Conservation (phyloP, 2,329 filamentous ascomycete species). For the Alternaria metachromatica region DNA sequence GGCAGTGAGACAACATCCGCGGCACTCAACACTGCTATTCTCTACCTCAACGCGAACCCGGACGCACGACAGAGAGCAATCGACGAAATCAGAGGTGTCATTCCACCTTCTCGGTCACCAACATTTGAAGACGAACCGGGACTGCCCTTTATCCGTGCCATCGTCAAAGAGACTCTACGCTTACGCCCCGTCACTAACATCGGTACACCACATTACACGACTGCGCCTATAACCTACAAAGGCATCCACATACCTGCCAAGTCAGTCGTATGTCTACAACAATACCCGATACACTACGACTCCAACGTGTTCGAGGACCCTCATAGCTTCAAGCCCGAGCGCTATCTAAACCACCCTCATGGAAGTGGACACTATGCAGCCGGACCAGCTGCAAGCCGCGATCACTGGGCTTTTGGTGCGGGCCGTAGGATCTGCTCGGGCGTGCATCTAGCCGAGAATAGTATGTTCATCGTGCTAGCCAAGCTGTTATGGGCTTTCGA, state of each 20-base stretch:
- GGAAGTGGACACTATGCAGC: conserved; percentile 44
- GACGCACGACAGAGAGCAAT: conserved; percentile 25
- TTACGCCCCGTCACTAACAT: conserved; percentile 45
- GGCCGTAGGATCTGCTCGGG: conserved; percentile 54
- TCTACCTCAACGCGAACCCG: conserved; percentile 39
- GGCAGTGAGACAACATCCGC: conserved; percentile 50
- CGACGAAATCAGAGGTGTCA: conserved; percentile 29
- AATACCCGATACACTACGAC: conserved; percentile 48
- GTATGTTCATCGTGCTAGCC: conserved; percentile 52
- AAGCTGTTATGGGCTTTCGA: conserved; percentile 59
- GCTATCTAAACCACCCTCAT: conserved; percentile 48
- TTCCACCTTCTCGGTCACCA: conserved; percentile 25
- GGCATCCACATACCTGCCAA: conserved; percentile 53
- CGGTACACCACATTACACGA: conserved; percentile 44
- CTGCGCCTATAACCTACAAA: conserved; percentile 50
- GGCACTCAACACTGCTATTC: conserved; percentile 42
- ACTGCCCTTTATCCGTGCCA: conserved; percentile 49
- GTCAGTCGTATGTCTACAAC: conserved; percentile 39
- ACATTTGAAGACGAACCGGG: conserved; percentile 54
- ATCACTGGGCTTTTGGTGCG: conserved; percentile 50
- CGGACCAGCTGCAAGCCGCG: conserved; percentile 42
- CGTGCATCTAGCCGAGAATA: conserved; percentile 52
- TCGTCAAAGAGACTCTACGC: conserved; percentile 55
- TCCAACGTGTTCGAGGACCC: conserved; percentile 46
- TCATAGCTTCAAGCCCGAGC: conserved; percentile 52